Evolutionary conservation across 2,329 filamentous ascomycete genomes (phyloP), one percentile per base, ranked within the genome.

Genomic region (Exophiala calicioides): DNA sequence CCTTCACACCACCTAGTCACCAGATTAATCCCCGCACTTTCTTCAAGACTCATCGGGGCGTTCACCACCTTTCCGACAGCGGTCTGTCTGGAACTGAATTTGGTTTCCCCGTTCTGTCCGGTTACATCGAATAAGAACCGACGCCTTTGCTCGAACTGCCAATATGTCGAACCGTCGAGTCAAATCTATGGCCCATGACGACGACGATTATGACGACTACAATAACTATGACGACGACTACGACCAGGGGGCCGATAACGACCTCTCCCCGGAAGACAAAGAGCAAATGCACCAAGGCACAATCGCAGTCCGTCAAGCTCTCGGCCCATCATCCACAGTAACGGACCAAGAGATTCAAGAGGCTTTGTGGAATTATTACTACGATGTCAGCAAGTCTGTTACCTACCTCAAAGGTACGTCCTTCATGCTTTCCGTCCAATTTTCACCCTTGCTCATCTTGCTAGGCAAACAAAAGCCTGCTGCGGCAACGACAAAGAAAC

Each of bases 281-380:
- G 74, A 77, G 55, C 71, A 78, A 52, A 79, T 94, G 78, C 76
- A 77, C 29, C 67, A 79, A 29, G 85, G 83, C 39, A 88, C 84
- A 1, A 72, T 76, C 29, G 76, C 84, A 55, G 85, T 94, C 26
- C 77, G 80, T 48, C 74, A 75, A 52, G 76, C 78, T 6, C 73
- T 95, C n/a, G 85, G 82, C 5, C 70, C 70, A 55, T 81, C 79
- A 52, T 75, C 84, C 58, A 78, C 75, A 62, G 71, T 79, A n/a
- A 76, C 79, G 4, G 80, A 85, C 50, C 72, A 75, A 27, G 85
- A 95, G 62, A 91, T 96, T 53, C 82, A 95, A 65, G 91, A 97
- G 52, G 80, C 90, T 0, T 69, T 98, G 12, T 97, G 90, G 89
- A 82, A 98, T 68, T 96, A 96, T 68, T 97, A 91, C 66, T 97